Base-by-base conservation (phyloP, 805 yeast species). In the Cyberlindnera veronae region DNA sequence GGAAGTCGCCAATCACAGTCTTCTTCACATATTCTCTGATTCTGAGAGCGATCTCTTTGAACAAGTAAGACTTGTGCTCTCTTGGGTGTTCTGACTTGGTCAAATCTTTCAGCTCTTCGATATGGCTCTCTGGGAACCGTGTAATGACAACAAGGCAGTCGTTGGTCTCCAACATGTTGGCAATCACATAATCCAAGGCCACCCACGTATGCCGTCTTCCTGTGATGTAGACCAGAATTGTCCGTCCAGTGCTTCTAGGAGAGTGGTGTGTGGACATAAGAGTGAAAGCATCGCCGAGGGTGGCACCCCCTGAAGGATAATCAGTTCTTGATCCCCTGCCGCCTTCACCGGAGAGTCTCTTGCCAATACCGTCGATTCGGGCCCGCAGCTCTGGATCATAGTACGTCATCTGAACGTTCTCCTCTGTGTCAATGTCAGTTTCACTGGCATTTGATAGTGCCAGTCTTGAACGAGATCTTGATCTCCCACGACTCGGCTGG, bases 121-220 rank as follows among this genome's bases (percentile, higher is more conserved):
- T 20, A n/a, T 5, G n/a, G 10, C 18, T 5, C n/a, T 16, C 41
- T 1, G 63, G 63, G 15, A 78, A 65, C 4, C 84, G 68, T 1
- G 89, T 71, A 6, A 77, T 72, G 7, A 85, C 71, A 4, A 84
- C 75, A 11, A 85, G 60, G 12, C 78, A 71, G 58, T 85, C 95
- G 8, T 88, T 86, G 50, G 79, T 66, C 49, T 74, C 77, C 3
- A 81, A 60, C 11, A 81, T 62, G 30, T 68, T 63, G 34, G 67
- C 68, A 39, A 84, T 61, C 6, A 77, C 65, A 81, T 85, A 85
- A 58, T 85, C 95, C 20, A 85, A 60, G 1, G 88, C 79, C 10
- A 83, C 87, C 95, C 95, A 85, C 0, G 93, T 81, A 63, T 84
- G 91, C 40, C 66, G 70, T 44, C 91, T 65, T 3, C 88, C 95